Percentiles rank a stretch among this genome's conserved stretches.
Conservation (phyloP, 2,329 filamentous ascomycete species). For the Aspergillus sclerotialis region DNA sequence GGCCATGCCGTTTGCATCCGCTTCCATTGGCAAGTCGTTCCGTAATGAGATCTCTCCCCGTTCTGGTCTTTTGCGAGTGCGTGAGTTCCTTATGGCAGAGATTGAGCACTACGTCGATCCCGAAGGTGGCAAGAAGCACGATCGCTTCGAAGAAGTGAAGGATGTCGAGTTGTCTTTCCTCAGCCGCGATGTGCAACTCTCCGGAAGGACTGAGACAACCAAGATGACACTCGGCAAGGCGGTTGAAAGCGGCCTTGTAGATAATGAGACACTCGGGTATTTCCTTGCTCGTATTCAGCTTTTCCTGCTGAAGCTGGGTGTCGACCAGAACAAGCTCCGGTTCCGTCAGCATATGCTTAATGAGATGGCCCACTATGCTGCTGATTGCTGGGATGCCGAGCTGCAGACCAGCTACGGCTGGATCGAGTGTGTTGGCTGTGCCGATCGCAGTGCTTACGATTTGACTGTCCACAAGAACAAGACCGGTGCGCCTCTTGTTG, state of each 20-base stretch:
- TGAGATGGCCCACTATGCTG: constrained; percentile 88
- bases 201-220: constrained; percentile 70
- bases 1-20: constrained; percentile 93
- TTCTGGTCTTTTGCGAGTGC: constrained; percentile 82
- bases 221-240: constrained; percentile 78
- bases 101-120: constrained; percentile 99
- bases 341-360: constrained; percentile 97
- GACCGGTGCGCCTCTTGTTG: constrained; percentile 78
- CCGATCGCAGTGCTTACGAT: constrained; percentile 92
- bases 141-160: constrained; percentile 77
- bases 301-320: constrained; percentile 81
- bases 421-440: constrained; percentile 97
- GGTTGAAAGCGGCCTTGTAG: constrained; percentile 72
- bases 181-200: constrained; percentile 75
- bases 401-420: constrained; percentile 86
- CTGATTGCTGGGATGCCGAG: constrained; percentile 97
- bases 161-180: constrained; percentile 77
- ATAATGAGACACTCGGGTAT: constrained; percentile 97
- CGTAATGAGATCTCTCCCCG: constrained; percentile 96
- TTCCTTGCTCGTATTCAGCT: constrained; percentile 90
- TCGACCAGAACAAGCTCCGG: constrained; percentile 80
- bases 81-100: constrained; percentile 98
- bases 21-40: constrained; percentile 96
- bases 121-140: constrained; percentile 87
- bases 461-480: constrained; percentile 86